Base-by-base conservation (phyloP, 2,329 filamentous ascomycete species). In the Clathrospora elynae region DNA sequence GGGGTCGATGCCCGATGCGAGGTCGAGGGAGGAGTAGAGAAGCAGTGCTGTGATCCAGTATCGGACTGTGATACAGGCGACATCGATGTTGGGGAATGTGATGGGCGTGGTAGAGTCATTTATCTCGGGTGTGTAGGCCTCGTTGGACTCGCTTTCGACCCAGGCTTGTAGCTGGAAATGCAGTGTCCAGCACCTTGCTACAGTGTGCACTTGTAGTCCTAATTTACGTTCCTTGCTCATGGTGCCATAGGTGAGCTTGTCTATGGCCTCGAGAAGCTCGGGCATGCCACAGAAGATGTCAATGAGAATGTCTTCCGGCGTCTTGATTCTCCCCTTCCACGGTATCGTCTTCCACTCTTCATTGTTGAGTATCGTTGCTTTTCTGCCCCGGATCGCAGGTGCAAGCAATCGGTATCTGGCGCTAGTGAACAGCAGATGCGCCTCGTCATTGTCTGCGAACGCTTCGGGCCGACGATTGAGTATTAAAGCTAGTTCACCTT, bases 331-430 rank as follows among this genome's bases (percentile, higher is more conserved):
- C 11, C 49, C 55, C 17, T 32, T 52, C 70, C 69, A 72, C 2
- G 70, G 70, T 3, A 68, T 33, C 1, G 56, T 70, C 28, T 66
- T 68, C 70, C 69, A 73, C 13, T 56, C 55, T 10, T 53, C 42
- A 2, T 55, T 53, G 11, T 66, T 62, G 12, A 72, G 34, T 12
- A 66, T 50, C 4, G 61, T 64, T 3, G 54, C 46, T 34, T 58
- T 66, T 19, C 69, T 49, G 10, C 48, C 33, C 25, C 81, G 78
- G 61, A 60, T 37, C 2, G 51, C 51, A 7, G 49, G 45, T 3
- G 64, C 57, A 11, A 63, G 52, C 35, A 59, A 16, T n/a, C 36
- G 13, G 11, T 29, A 54, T 30, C 64, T 48, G 14, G 61, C 58
- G 25, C 60, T 59, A 1, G 33, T 45, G 14, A 66, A 67, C 6